These are phyloP conservation scores for Trichaptum fuscoviolaceum DNA, from an alignment of 768 basidiomycete genomes.

Conservation along the genomic window DNA sequence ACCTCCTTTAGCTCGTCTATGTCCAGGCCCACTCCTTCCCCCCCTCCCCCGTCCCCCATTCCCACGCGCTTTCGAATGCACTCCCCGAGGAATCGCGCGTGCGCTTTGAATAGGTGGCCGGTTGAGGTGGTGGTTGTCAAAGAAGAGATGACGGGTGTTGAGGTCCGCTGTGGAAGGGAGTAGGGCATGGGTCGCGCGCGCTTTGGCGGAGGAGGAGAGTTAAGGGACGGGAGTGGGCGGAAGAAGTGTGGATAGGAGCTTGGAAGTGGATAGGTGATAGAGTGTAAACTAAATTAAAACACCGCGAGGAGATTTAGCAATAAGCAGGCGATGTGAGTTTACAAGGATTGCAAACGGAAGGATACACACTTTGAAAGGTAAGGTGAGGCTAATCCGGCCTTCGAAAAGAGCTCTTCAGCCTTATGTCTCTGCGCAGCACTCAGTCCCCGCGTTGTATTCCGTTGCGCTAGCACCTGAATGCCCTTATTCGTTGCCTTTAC, in stretches of 20 bases:
- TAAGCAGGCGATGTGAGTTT: background rate
- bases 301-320: background rate
- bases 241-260: slow-evolving; percentile 54
- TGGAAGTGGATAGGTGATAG: slow-evolving; percentile 52
- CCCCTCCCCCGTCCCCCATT: slow-evolving; percentile 4
- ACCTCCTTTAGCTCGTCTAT: slow-evolving; percentile 55
- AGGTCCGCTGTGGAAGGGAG: background rate
- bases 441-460: slow-evolving; percentile 61
- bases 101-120: slow-evolving; percentile 39
- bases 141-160: slow-evolving; percentile 33
- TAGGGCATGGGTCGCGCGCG: background rate
- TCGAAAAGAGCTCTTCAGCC: slow-evolving; percentile 36
- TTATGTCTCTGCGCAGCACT: slow-evolving; percentile 27
- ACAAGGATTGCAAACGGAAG: background rate
- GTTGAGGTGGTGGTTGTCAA: slow-evolving; percentile 37
- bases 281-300: slow-evolving; percentile 35
- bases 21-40: slow-evolving; percentile 37
- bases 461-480: slow-evolving; percentile 31
- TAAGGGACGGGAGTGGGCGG: slow-evolving; percentile 15
- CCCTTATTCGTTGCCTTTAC: background rate
- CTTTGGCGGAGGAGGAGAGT: background rate
- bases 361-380: slow-evolving; percentile 34
- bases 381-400: slow-evolving; percentile 24
- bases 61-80: slow-evolving; percentile 29
- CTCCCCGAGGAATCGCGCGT: slow-evolving; percentile 47